These are phyloP conservation scores for Coelastrella sp. DNA, from an alignment of 139 green algal genomes.

Conservation along the genomic window DNA sequence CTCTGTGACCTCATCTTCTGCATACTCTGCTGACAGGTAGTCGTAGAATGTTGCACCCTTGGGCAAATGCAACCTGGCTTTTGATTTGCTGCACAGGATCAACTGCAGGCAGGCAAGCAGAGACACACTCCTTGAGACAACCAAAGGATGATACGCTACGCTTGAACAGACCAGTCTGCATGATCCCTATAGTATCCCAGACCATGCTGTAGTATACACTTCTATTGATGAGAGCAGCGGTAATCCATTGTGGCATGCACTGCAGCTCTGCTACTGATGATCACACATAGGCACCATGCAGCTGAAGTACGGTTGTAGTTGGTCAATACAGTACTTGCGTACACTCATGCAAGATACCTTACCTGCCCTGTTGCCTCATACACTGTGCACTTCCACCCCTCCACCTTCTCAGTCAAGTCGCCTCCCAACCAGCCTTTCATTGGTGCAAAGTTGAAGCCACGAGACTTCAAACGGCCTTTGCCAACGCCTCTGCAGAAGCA, in stretches of 20 bases:
- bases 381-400: constrained; percentile 60
- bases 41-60: constrained; percentile 64
- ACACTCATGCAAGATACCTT: background rate
- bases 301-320: too few species aligned
- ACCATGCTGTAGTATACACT: too few species aligned
- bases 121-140: too few species aligned
- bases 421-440: constrained; percentile 58
- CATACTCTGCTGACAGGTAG: constrained; percentile 65
- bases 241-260: too few species aligned
- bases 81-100: constrained; percentile 52
- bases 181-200: too few species aligned
- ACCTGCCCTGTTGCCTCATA: constrained; percentile 74
- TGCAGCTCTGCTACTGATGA: too few species aligned
- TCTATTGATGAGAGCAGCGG: too few species aligned
- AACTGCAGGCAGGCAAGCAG: constrained; percentile 29
- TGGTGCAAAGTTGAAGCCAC: constrained; percentile 60
- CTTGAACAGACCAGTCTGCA: too few species aligned
- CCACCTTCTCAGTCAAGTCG: constrained; percentile 60
- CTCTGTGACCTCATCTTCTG: constrained; percentile 31
- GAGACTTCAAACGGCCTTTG: constrained; percentile 58
- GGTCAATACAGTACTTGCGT: too few species aligned
- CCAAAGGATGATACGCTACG: too few species aligned
- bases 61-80: constrained; percentile 56
- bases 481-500: constrained; percentile 33
- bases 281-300: background rate